Base-by-base conservation (phyloP, 2,329 filamentous ascomycete species). In the Diaporthe nobilis region DNA sequence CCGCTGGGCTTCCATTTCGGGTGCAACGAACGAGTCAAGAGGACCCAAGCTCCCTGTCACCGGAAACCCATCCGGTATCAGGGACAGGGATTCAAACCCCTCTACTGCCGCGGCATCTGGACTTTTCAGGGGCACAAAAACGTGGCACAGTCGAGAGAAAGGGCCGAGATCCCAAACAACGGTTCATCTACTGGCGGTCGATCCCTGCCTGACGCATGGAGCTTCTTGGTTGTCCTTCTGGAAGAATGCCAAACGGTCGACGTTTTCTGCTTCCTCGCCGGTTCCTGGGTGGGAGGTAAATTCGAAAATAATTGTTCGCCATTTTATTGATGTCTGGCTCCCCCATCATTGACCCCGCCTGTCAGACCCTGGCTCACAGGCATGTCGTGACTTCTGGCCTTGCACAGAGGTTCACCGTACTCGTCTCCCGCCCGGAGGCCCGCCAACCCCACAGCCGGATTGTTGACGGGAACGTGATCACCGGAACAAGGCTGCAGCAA, bases 31-130 rank as follows among this genome's bases (percentile, higher is more conserved):
- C 74, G 74, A 76, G 74, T 76, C 74, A 76, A 57, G 74, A 47
- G 31, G 44, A 42, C 22, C 49, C 71, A 55, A 49, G 61, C 60
- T 49, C 71, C 74, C 61, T 76, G 71, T 73, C 71, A 61, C 71
- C 74, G 74, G 74, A 68, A 76, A 55, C 20, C 53, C 31, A 61
- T 61, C 74, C 74, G 74, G 74, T 70, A 51, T 67, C 70, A 73
- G 57, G 67, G 73, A 72, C 68, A 63, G 44, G 73, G 73, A 34
- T 53, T 42, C n/a, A n/a, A 55, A 25, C 39, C 44, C 49, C 44
- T 58, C 57, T 12, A 39, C 28, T 37, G 55, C 73, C 67, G 57
- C 49, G 44, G 55, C 63, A 47, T 61, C 70, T 60, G 55, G 44
- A 13, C 53, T 53, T 25, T 17, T 55, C 71, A 73, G 58, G 71